Base-by-base conservation (phyloP, 257 asterid species). In the Craterostigma plantagineum region DNA sequence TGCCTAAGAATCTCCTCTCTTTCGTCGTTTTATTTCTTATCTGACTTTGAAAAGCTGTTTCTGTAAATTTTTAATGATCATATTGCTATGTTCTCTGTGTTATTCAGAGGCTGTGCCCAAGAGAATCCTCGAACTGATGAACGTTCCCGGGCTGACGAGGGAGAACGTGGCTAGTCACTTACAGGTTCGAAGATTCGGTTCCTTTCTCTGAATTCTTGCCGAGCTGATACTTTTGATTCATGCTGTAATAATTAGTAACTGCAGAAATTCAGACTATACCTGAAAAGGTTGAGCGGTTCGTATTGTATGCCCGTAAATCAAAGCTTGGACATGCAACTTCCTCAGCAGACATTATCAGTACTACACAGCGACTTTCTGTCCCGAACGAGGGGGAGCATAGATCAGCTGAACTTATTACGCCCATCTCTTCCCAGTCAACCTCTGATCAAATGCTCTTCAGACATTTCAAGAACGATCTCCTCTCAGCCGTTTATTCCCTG, bases 131-230 rank as follows among this genome's bases (percentile, higher is more conserved):
- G 91, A 82, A 64, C 44, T 75, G 69, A 82, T 82, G 95, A 82
- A 82, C 71, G 91, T 79, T 34, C 91, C 92, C 8, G 91, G 92
- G 34, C 52, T 82, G 43, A 75, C 85, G 9, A 72, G 94, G 58
- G 94, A 82, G 59, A 82, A 82, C 38, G 92, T 82, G 49, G 94
- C 94, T 45, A 82, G 95, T 62, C 95, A 82, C 63, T 72, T 82
- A 57, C 95, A 82, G 92, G 95, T 82, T 15, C 42, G 41, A 45
- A 23, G 43, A 45, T 27, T 52, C 35, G n/a, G n/a, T 43, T 23
- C 43, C 45, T 42, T 33, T 54, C 27, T 33, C 48, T 34, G 6
- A 10, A 46, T 38, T 43, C 44, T 42, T 7, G n/a, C n/a, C n/a
- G n/a, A n/a, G n/a, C n/a, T n/a, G n/a, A 1, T 13, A 46, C 38